These are phyloP conservation scores for Galerina sulciceps DNA, from an alignment of 768 basidiomycete genomes.

Conservation along the genomic window DNA sequence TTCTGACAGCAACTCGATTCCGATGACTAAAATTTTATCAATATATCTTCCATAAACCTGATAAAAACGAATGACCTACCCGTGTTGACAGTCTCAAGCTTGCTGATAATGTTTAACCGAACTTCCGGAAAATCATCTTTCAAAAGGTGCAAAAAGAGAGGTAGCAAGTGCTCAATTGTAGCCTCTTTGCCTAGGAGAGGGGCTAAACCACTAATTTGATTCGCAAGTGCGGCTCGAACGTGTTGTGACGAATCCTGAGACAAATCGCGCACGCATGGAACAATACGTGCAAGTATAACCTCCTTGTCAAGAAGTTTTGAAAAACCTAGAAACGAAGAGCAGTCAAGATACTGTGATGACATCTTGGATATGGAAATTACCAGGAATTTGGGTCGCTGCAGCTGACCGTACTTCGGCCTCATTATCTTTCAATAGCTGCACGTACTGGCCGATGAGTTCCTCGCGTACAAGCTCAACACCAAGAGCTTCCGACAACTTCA, in stretches of 20 bases:
- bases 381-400: slow-evolving; percentile 95
- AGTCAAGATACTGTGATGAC: slow-evolving; percentile 5
- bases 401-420: slow-evolving; percentile 99
- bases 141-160: slow-evolving; percentile 92
- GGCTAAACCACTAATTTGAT: slow-evolving; percentile 94
- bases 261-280: slow-evolving; percentile 94
- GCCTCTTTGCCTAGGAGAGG: slow-evolving; percentile 92
- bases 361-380: slow-evolving; percentile 43
- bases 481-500: slow-evolving; percentile 87
- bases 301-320: slow-evolving; percentile 93
- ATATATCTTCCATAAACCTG: slow-evolving; percentile 12
- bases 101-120: slow-evolving; percentile 96
- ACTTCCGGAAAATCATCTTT: slow-evolving; percentile 99
- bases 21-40: slow-evolving; percentile 73
- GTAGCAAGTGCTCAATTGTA: slow-evolving; percentile 95
- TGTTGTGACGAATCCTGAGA: slow-evolving; percentile 95
- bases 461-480: slow-evolving; percentile 91
- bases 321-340: slow-evolving; percentile 64
- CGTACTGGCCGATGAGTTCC: slow-evolving; percentile 91
- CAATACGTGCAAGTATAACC: slow-evolving; percentile 88
- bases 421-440: slow-evolving; percentile 94
- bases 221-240: slow-evolving; percentile 94
- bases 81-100: slow-evolving; percentile 92
- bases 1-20: slow-evolving; percentile 92
- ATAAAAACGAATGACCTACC: slow-evolving; percentile 53